Evolutionary conservation across 2,329 filamentous ascomycete species (phyloP).

Genomic region (Aureobasidium sp.): DNA sequence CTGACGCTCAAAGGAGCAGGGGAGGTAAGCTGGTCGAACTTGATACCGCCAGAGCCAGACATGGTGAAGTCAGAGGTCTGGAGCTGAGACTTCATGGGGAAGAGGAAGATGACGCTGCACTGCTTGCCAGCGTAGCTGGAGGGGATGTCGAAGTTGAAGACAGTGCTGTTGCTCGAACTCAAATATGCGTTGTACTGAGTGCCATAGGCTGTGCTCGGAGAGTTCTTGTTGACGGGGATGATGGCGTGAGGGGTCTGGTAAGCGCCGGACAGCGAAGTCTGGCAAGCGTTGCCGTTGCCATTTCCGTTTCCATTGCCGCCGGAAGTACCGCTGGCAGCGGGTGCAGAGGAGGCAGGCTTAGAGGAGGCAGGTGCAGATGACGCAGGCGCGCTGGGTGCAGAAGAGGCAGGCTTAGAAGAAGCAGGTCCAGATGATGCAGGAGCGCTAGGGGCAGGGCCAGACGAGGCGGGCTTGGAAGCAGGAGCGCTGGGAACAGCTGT

Average conservation of each 20-base stretch:
- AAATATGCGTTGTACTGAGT: slow-evolving; percentile 35
- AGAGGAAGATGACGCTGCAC: slow-evolving; percentile 43
- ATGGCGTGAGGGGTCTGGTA: slow-evolving; percentile 33
- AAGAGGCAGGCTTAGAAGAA: not conserved
- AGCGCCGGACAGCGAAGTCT: not conserved
- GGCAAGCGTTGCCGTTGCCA: not conserved
- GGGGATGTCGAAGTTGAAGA: slow-evolving; percentile 44
- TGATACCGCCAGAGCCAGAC: slow-evolving; percentile 33
- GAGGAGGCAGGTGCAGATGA: too few species aligned
- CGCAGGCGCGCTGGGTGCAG: not conserved
- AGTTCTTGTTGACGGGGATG: slow-evolving; percentile 28
- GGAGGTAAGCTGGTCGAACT: slow-evolving; percentile 23
- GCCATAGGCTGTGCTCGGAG: slow-evolving; percentile 35
- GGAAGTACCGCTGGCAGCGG: slow-evolving; percentile 1
- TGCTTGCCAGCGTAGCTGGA: slow-evolving; percentile 33
- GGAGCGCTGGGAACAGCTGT: slow-evolving; percentile 17
- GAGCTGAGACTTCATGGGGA: slow-evolving; percentile 33
- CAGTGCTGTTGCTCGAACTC: slow-evolving; percentile 30
- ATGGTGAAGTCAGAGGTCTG: slow-evolving; percentile 31
- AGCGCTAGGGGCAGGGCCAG: not conserved
- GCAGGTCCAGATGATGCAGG: not conserved
- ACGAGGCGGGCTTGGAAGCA: not conserved
- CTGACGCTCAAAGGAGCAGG: slow-evolving; percentile 20
- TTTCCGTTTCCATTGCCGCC: not conserved
- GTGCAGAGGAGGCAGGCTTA: not conserved